phyloP scores from a whole-genome alignment of 2,329 filamentous ascomycete genomes.

The Rutstroemia sp. region DNA sequence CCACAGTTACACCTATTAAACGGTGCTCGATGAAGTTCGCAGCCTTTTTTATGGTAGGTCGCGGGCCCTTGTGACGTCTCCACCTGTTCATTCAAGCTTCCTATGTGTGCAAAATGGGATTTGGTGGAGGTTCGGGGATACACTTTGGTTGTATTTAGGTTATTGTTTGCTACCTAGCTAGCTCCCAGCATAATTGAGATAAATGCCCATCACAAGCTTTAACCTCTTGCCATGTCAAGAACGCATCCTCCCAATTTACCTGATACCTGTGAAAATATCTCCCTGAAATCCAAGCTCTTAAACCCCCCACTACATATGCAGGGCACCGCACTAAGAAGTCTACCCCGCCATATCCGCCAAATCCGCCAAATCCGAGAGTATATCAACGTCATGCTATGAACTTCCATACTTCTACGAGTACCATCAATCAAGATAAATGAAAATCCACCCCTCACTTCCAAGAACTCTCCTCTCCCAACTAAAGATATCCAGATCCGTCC shows the following conservation, averaged over 20 bases:
- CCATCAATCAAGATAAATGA: conserved; percentile 1
- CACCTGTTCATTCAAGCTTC: not conserved
- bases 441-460: not conserved
- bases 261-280: no score
- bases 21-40: not conserved
- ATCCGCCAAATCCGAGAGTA: not conserved
- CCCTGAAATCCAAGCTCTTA: not conserved
- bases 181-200: no score
- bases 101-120: not conserved
- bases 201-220: no score
- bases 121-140: not conserved
- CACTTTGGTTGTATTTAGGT: no score
- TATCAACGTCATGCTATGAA: conserved; percentile 7
- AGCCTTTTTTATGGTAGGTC: not conserved
- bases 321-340: not conserved
- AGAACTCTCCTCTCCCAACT: not conserved
- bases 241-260: no score
- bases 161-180: no score
- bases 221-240: no score
- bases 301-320: not conserved
- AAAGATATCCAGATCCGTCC: not conserved
- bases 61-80: not conserved
- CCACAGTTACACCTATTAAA: not conserved
- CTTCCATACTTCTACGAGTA: not conserved
- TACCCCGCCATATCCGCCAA: not conserved